Evolutionary conservation across 768 basidiomycete genomes (phyloP).

Genomic region (Lactifluus volemus): DNA sequence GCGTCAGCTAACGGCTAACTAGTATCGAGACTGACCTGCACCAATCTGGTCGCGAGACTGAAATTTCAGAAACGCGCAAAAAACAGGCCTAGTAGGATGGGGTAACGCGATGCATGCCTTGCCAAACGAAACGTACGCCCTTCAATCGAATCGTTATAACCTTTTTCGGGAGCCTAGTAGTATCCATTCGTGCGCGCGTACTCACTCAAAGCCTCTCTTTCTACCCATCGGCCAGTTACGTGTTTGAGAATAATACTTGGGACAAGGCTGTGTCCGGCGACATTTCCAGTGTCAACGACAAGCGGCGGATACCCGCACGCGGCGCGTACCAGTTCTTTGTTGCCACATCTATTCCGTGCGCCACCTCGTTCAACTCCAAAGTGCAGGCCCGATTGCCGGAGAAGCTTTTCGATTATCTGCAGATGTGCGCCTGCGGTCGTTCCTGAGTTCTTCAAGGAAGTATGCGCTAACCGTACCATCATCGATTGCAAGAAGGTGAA

Average conservation of each 20-base stretch:
- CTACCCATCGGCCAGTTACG: constrained; percentile 27
- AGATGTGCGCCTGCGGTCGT: constrained; percentile 28
- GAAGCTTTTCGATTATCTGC: constrained; percentile 31
- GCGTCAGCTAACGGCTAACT: no score
- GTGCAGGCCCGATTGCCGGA: constrained; percentile 35
- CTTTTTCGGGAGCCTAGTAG: no score
- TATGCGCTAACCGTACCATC: constrained; percentile 32
- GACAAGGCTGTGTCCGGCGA: constrained; percentile 30
- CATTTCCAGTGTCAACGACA: constrained; percentile 37
- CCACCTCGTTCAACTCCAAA: neutral
- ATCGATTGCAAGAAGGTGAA: constrained; percentile 27
- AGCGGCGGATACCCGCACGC: constrained; percentile 40
- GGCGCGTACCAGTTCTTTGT: constrained; percentile 24
- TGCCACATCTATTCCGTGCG: neutral
- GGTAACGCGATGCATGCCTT: constrained; percentile 45
- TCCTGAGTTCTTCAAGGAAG: constrained; percentile 31
- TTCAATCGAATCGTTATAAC: no score
- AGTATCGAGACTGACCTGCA: no score
- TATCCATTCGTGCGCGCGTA: neutral
- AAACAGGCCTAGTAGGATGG: constrained; percentile 43
- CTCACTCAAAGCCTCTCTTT: neutral
- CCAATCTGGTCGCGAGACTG: no score
- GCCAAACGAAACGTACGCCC: constrained; percentile 40
- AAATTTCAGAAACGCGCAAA: constrained; percentile 11
- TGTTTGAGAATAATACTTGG: constrained; percentile 57